Conservation (phyloP, 164 flowering plant species). For the Tetrastigma voinierianum region DNA sequence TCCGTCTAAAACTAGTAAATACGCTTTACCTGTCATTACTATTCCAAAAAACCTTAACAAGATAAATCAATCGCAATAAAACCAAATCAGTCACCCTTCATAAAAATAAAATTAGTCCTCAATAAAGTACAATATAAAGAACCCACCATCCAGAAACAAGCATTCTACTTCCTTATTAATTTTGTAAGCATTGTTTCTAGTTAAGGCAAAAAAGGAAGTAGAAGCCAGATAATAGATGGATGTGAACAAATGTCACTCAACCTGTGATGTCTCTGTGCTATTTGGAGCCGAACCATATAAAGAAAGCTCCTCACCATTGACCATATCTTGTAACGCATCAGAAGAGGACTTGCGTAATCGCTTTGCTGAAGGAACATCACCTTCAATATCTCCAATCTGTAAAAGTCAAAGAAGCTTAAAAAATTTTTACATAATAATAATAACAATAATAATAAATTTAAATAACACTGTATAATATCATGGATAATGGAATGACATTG, state of each 20-base stretch:
- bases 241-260: constrained; percentile 17
- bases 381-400: constrained; percentile 90
- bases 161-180: too few species aligned
- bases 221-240: not conserved
- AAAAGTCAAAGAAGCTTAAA: constrained; percentile 1
- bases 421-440: not conserved
- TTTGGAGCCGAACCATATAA: constrained; percentile 76
- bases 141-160: too few species aligned
- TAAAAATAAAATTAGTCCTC: too few species aligned
- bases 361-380: constrained; percentile 68
- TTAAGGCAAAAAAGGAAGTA: not conserved
- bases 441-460: not conserved
- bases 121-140: too few species aligned
- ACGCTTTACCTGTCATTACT: too few species aligned
- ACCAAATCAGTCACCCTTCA: too few species aligned
- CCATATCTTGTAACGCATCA: constrained; percentile 82
- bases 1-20: too few species aligned
- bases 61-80: too few species aligned
- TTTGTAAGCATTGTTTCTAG: not conserved
- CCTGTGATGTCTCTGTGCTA: constrained; percentile 82
- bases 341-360: constrained; percentile 75
- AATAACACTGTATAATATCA: too few species aligned
- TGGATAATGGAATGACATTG: too few species aligned
- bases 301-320: constrained; percentile 81
- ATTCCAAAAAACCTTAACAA: too few species aligned